A percentile compares a stretch with the other conserved stretches of the same genome.
Conservation (phyloP, 495 filamentous ascomycete species). For the Margaritispora aquatica region DNA sequence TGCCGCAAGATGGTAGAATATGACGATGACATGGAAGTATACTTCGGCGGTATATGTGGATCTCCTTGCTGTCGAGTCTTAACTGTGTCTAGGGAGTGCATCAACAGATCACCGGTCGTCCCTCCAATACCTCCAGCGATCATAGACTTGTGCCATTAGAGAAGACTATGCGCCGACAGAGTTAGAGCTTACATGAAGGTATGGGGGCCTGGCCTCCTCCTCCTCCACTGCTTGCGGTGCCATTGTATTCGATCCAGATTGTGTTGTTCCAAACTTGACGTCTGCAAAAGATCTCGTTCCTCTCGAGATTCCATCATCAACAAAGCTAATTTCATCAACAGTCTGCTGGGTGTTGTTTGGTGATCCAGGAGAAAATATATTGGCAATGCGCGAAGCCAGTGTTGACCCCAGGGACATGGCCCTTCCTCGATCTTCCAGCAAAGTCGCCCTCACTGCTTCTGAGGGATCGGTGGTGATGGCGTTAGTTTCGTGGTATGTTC, state of each 20-base stretch:
- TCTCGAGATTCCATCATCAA: slow-evolving; percentile 28
- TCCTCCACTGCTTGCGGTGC: slow-evolving; percentile 40
- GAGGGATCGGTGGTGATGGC: neutral
- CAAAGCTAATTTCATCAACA: slow-evolving; percentile 12
- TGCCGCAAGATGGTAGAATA: slow-evolving; percentile 90
- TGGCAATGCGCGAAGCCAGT: slow-evolving; percentile 32
- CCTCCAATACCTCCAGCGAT: slow-evolving; percentile 88
- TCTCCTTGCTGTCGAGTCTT: slow-evolving; percentile 99
- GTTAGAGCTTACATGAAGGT: slow-evolving; percentile 56
- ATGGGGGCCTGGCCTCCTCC: slow-evolving; percentile 51
- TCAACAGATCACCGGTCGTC: slow-evolving; percentile 90
- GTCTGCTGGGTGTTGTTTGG: slow-evolving; percentile 15
- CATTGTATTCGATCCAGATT: slow-evolving; percentile 20
- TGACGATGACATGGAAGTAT: slow-evolving; percentile 79
- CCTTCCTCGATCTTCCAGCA: slow-evolving; percentile 21
- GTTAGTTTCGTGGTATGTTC: neutral
- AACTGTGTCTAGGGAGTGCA: slow-evolving; percentile 98
- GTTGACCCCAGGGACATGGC: slow-evolving; percentile 38
- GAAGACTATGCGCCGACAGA: neutral
- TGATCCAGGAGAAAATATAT: slow-evolving; percentile 33
- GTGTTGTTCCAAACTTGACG: slow-evolving; percentile 14
- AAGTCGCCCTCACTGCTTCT: slow-evolving; percentile 15
- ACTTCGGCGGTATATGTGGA: slow-evolving; percentile 83
- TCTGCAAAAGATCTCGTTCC: slow-evolving; percentile 13
- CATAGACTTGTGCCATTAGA: slow-evolving; percentile 63